Conservation (phyloP, 345 rosid species). For the Diplotaxis tenuifolia region DNA sequence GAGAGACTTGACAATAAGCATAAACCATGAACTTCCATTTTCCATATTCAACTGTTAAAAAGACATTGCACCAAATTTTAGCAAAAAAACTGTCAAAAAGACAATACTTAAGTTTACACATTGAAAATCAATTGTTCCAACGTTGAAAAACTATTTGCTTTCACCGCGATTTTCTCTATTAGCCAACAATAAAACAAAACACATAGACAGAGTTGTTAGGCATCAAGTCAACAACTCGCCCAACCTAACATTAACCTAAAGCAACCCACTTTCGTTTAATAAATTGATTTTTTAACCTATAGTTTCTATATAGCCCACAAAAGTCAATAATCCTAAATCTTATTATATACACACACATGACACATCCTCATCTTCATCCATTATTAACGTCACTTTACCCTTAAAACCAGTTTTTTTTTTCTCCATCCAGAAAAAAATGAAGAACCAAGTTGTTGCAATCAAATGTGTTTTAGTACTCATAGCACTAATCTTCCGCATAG, state of each 20-base stretch:
- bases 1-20: slow-evolving; percentile 20
- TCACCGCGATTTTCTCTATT: slow-evolving; percentile 38
- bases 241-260: slow-evolving; percentile 44
- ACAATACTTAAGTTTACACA: slow-evolving; percentile 22
- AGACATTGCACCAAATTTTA: too few species aligned
- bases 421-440: slow-evolving; percentile 16
- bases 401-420: slow-evolving; percentile 7
- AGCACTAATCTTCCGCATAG: slow-evolving; percentile 47
- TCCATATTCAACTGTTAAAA: slow-evolving; percentile 20
- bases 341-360: slow-evolving; percentile 21
- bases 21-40: not conserved
- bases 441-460: slow-evolving; percentile 40
- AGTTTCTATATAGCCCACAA: not conserved
- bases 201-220: slow-evolving; percentile 32
- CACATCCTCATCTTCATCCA: slow-evolving; percentile 26
- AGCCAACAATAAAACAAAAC: not conserved
- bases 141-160: slow-evolving; percentile 8
- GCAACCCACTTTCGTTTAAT: slow-evolving; percentile 22
- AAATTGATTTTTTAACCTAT: not conserved
- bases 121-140: slow-evolving; percentile 6
- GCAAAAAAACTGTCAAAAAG: too few species aligned
- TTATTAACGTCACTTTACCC: slow-evolving; percentile 27
- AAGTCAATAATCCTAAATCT: slow-evolving; percentile 26
- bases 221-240: slow-evolving; percentile 43
- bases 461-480: slow-evolving; percentile 20